phyloP scores from a whole-genome alignment of 306 rosid genomes.

The Gynostemma pentaphyllum region DNA sequence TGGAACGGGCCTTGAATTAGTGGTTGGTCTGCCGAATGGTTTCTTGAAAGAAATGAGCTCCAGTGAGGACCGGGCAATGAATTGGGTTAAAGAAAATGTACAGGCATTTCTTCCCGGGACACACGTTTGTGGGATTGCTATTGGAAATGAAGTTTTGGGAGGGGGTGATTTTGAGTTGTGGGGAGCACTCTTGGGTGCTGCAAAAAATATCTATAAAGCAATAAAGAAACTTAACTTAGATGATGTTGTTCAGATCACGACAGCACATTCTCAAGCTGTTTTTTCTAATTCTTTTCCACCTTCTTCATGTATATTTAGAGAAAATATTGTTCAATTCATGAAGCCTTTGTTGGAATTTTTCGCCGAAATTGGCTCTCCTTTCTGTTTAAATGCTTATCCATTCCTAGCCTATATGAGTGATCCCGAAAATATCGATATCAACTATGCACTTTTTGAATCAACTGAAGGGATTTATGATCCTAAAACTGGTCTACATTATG shows the following conservation, averaged over 20 bases:
- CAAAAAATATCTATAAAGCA: constrained; percentile 65
- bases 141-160: constrained; percentile 86
- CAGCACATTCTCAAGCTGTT: constrained; percentile 73
- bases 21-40: constrained; percentile 65
- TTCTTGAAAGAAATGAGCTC: constrained; percentile 63
- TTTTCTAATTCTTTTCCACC: constrained; percentile 77
- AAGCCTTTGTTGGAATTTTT: constrained; percentile 79
- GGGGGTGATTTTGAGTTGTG: constrained; percentile 34
- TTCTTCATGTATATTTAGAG: constrained; percentile 65
- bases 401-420: constrained; percentile 50
- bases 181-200: constrained; percentile 69
- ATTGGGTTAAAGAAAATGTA: constrained; percentile 79
- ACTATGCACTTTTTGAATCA: constrained; percentile 81
- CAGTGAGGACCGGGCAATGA: constrained; percentile 63
- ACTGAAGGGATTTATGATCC: constrained; percentile 61
- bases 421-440: constrained; percentile 67
- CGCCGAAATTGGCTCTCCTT: constrained; percentile 77
- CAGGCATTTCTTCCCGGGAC: constrained; percentile 74
- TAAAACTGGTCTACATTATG: constrained; percentile 58
- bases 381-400: constrained; percentile 91
- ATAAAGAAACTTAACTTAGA: constrained; percentile 41
- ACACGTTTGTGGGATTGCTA: constrained; percentile 63
- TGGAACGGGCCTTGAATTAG: constrained; percentile 83
- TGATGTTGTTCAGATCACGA: constrained; percentile 51
- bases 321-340: constrained; percentile 60